phyloP scores from a whole-genome alignment of 441 rosid genomes.

The Jatropha multifida region DNA sequence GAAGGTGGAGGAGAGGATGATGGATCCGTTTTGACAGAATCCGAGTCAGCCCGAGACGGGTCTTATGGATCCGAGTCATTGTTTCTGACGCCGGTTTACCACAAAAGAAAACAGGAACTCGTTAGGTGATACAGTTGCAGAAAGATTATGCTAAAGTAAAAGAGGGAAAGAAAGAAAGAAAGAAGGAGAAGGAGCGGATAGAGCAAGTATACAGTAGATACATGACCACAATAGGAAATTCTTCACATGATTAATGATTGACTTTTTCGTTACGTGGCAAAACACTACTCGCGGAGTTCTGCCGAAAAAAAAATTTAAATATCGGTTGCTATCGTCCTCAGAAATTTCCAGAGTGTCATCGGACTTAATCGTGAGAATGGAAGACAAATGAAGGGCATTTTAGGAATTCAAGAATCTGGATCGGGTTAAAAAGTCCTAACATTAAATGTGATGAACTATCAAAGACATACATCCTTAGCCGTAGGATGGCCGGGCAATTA shows the following conservation, averaged over 20 bases:
- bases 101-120: slow-evolving; percentile 2
- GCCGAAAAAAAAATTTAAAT: too few species aligned
- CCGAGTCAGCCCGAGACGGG: slow-evolving; percentile 27
- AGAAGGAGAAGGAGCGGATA: not conserved
- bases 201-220: not conserved
- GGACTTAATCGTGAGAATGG: too few species aligned
- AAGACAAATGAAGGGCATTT: not conserved
- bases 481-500: not conserved
- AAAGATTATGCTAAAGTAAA: not conserved
- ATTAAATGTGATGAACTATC: too few species aligned
- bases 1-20: slow-evolving; percentile 66
- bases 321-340: not conserved
- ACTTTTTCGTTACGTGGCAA: not conserved
- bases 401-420: not conserved
- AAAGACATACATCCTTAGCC: not conserved
- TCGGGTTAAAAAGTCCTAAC: too few species aligned
- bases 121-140: slow-evolving; percentile 22
- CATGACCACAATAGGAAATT: not conserved
- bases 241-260: not conserved
- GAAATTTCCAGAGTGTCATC: not conserved
- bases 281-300: not conserved
- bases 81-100: slow-evolving; percentile 4
- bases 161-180: not conserved
- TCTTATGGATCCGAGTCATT: slow-evolving; percentile 42
- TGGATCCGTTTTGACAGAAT: slow-evolving; percentile 41